Evolutionary conservation across 140 eudicot genomes (phyloP).

Genomic region (Stevia rebaudiana): DNA sequence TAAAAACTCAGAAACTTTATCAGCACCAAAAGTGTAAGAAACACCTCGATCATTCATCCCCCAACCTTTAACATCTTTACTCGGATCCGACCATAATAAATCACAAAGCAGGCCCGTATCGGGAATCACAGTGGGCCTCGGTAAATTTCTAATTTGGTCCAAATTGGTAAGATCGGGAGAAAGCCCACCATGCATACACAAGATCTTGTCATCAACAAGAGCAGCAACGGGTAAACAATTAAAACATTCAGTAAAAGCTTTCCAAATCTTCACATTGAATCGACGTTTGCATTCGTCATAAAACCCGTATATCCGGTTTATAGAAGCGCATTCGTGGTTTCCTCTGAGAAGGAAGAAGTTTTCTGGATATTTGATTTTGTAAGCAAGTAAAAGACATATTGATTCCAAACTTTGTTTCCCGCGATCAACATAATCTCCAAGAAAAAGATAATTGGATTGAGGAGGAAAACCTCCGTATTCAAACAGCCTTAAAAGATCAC

Average conservation of each 20-base stretch:
- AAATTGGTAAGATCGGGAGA: conserved; percentile 70
- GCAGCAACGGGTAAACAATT: conserved; percentile 95
- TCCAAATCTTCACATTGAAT: conserved; percentile 83
- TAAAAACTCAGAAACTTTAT: conserved; percentile 73
- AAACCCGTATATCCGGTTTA: conserved; percentile 78
- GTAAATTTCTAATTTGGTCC: conserved; percentile 72
- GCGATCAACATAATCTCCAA: conserved; percentile 90
- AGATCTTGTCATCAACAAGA: conserved; percentile 77
- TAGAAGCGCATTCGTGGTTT: conserved; percentile 87
- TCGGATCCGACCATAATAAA: conserved; percentile 89
- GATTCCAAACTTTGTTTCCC: conserved; percentile 85
- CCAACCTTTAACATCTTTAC: conserved; percentile 86
- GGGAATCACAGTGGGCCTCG: conserved; percentile 85
- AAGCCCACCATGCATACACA: conserved; percentile 99
- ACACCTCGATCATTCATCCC: conserved; percentile 95
- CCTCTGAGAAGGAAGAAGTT: conserved; percentile 80
- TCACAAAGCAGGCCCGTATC: conserved; percentile 87
- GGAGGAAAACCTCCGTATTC: conserved; percentile 95
- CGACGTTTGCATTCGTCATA: conserved; percentile 85
- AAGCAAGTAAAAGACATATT: conserved; percentile 79
- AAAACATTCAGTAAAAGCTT: conserved; percentile 73
- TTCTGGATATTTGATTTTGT: conserved; percentile 74
- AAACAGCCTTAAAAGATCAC: conserved; percentile 73
- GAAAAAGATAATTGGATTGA: conserved; percentile 67
- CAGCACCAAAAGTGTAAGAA: conserved; percentile 83